Base-by-base conservation (phyloP, 208 protist genomes). In the Acanthamoeba triangularis region DNA sequence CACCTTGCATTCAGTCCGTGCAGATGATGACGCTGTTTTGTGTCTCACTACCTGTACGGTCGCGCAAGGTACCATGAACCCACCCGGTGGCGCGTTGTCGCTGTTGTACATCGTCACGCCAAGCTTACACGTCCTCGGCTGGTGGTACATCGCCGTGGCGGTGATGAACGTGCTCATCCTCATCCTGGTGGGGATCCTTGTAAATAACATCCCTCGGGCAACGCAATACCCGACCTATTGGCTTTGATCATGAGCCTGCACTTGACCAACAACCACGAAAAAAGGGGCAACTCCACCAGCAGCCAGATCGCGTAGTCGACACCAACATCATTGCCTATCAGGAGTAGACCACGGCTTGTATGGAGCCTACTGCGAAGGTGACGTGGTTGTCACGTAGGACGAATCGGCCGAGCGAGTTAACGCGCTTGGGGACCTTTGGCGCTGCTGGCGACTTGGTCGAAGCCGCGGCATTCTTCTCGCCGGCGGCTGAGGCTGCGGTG, bases 71-170 rank as follows among this genome's bases (percentile, higher is more conserved):
- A 78, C 69, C 33, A 78, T 78, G 23, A 78, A 78, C 37, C 69
- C 69, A 4, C 69, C 69, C 14, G 69, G 69, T 7, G 69, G 69
- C 7, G 69, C 69, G 69, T 78, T 78, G 69, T 18, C 69, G 6
- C 20, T 78, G 69, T 41, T 78, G 69, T 78, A 78, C 30, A 78
- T 78, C 30, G 69, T 78, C 25, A 78, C 69, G 13, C 69, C 69
- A 5, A 65, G 16, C 37, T 18, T 44, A 25, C 69, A 78, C 11
- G 20, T 5, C 14, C 69, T 78, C 33, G 69, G 69, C 30, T 78
- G 69, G 69, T 78, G 69, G 69, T 78, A 44, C 69, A 78, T 78
- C 30, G 23, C 1, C 69, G n/a, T 78, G 23, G 69, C 69, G 11
- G 8, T 78, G 37, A 78, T 78, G 69, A 78, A 78, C 69, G 69